Conservation (phyloP, 257 asterid species). For the Solanum dulcamara region DNA sequence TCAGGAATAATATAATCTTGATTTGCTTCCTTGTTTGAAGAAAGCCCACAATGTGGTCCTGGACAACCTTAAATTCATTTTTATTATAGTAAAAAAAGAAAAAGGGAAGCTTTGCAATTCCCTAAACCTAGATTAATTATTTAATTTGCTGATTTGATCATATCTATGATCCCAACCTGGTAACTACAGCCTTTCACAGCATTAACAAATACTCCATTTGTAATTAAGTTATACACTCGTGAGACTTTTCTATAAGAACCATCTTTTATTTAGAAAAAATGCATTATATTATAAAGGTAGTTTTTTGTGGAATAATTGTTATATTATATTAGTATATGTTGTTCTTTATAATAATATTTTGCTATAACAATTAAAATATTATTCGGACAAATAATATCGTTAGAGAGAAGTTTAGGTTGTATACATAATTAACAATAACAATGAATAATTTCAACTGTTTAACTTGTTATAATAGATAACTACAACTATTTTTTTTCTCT, state of each 20-base stretch:
- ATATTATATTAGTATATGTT: too few relatives aligned
- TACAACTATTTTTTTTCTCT: neutral
- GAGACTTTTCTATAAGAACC: neutral
- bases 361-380: neutral
- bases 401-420: neutral
- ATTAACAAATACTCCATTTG: neutral
- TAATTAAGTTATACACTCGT: neutral
- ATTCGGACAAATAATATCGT: neutral
- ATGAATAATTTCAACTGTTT: neutral
- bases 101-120: neutral
- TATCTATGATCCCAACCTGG: neutral
- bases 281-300: neutral
- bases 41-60: constrained; percentile 1
- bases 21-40: neutral
- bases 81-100: neutral
- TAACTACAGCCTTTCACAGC: neutral
- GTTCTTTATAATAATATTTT: neutral
- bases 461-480: neutral
- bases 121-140: neutral
- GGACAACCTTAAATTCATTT: neutral
- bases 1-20: neutral
- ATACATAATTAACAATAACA: neutral
- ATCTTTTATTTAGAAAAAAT: too few relatives aligned
- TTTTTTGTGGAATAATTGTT: neutral
- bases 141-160: neutral